Percentiles rank a stretch among this genome's conserved stretches.
Conservation (phyloP, 148 eudicot genomes). For the Rhododendron kiyosumense region DNA sequence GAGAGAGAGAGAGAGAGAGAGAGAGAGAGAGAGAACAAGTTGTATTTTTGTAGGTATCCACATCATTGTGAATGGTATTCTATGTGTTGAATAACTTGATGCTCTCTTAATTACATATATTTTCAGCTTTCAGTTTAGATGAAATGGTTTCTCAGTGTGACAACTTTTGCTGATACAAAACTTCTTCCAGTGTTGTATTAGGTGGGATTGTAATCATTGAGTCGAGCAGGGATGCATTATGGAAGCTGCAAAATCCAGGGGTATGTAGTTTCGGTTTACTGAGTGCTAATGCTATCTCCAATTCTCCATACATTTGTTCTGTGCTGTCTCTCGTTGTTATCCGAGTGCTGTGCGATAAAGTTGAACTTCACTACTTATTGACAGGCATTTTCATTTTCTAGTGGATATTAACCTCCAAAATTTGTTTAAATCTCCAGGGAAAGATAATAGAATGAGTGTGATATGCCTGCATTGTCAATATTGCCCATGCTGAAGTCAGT, state of each 20-base stretch:
- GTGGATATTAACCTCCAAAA: background rate
- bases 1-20: too few relatives aligned
- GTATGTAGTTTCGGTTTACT: constrained; percentile 28
- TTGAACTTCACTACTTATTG: background rate
- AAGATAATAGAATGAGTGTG: background rate
- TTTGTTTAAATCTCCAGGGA: background rate
- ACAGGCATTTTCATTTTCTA: background rate
- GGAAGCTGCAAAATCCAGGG: constrained; percentile 56
- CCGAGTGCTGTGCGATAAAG: background rate
- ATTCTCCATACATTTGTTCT: background rate
- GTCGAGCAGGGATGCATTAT: constrained; percentile 35
- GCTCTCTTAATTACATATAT: background rate
- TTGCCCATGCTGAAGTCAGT: background rate
- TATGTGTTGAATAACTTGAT: background rate
- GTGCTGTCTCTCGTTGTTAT: background rate
- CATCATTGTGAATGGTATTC: background rate
- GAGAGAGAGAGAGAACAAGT: background rate
- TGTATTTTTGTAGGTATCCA: too few relatives aligned
- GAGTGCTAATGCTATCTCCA: background rate
- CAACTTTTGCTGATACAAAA: constrained; percentile 2
- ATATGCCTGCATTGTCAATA: background rate
- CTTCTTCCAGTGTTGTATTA: constrained; percentile 33
- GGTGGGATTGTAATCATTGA: constrained; percentile 37
- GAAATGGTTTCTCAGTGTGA: background rate
- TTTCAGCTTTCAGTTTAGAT: background rate